These are phyloP conservation scores for Echria macrotheca DNA, from an alignment of 495 filamentous ascomycete species.

Conservation along the genomic window DNA sequence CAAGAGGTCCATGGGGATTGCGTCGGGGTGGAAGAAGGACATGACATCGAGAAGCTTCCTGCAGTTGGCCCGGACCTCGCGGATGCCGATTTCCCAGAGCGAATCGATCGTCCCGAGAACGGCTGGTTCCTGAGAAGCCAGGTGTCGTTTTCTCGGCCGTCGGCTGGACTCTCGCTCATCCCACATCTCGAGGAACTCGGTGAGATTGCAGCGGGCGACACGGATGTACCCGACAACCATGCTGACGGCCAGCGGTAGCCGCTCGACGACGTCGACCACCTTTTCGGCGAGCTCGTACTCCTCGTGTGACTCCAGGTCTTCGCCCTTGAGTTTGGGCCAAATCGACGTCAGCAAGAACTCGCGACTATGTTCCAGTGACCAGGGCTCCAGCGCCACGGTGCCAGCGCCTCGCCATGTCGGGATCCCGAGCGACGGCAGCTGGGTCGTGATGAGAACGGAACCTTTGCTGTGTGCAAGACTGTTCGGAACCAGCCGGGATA, in stretches of 20 bases:
- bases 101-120: slow-evolving; percentile 15
- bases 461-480: slow-evolving; percentile 14
- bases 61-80: slow-evolving; percentile 16
- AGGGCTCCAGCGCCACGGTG: slow-evolving; percentile 2
- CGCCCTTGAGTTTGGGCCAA: background rate
- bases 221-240: slow-evolving; percentile 21
- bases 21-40: slow-evolving; percentile 21
- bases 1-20: slow-evolving; percentile 19
- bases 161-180: slow-evolving; percentile 15
- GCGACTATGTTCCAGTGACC: slow-evolving; percentile 3
- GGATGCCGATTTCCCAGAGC: slow-evolving; percentile 22
- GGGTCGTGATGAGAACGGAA: slow-evolving; percentile 18
- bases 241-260: slow-evolving; percentile 20
- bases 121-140: background rate
- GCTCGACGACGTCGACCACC: slow-evolving; percentile 13
- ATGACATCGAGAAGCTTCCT: slow-evolving; percentile 24
- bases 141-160: background rate
- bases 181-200: slow-evolving; percentile 25
- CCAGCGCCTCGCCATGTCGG: background rate
- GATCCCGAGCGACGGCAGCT: background rate
- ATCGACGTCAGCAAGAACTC: slow-evolving; percentile 16
- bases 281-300: slow-evolving; percentile 14
- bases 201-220: slow-evolving; percentile 15
- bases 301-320: background rate
- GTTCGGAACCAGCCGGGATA: slow-evolving; percentile 15